Conservation (phyloP, 805 yeast genomes). For the Candida michaelii region DNA sequence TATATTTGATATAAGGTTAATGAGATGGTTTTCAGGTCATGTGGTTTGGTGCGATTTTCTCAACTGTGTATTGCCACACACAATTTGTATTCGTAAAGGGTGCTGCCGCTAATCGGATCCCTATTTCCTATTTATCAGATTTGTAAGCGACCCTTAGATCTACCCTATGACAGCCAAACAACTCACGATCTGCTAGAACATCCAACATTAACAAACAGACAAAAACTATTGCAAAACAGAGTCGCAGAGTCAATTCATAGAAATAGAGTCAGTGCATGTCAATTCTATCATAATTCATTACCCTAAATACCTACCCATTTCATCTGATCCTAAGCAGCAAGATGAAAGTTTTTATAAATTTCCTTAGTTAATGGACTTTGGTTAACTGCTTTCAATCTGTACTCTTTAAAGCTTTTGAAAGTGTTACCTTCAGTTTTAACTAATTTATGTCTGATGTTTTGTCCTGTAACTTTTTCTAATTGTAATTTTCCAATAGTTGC, state of each 20-base stretch:
- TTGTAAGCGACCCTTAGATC: no score
- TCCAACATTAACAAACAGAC: no score
- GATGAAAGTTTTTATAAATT: constrained; percentile 11
- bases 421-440: constrained; percentile 39
- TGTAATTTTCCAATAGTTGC: constrained; percentile 9
- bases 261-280: no score
- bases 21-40: constrained; percentile 4
- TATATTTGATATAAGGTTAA: neutral
- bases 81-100: no score
- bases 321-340: neutral
- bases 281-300: no score
- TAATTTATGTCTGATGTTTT: constrained; percentile 25
- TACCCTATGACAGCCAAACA: no score
- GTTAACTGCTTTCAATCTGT: constrained; percentile 41
- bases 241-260: no score
- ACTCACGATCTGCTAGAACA: no score
- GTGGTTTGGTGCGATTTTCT: constrained; percentile 7
- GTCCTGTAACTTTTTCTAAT: constrained; percentile 1
- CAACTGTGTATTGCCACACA: neutral
- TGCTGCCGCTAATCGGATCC: no score
- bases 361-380: constrained; percentile 35
- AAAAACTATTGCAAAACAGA: no score
- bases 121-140: no score
- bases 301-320: neutral
- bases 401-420: constrained; percentile 44